Evolutionary conservation across 768 basidiomycete species (phyloP), one percentile per base, ranked within the genome.

Genomic region (Baorangia bicolor): DNA sequence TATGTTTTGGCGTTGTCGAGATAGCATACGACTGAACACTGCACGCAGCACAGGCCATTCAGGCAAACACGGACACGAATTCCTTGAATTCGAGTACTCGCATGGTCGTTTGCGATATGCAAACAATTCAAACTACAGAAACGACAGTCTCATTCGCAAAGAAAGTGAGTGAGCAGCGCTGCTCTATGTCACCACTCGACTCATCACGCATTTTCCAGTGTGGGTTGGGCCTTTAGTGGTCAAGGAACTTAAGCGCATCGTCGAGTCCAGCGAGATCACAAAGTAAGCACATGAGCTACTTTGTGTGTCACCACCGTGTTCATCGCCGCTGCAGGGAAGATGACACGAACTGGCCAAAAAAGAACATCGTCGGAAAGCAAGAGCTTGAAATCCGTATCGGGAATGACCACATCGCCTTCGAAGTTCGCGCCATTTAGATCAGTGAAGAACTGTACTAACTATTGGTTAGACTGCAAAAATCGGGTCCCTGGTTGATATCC

Each of bases 121-220:
- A 58, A 96, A 98, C 79, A 98, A 98, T 79, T 98, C 96, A 11
- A 99, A 99, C 75, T 99, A 99, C 76, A 79, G 97, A 31, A 98
- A 98, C 65, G 97, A 99, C 76, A 90, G 88, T 72, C 77, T 99
- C 46, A 98, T 99, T 70, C 85, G 96, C 58, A 98, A 98, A 91
- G 97, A 99, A 75, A 97, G 95, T 97, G 63, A 66, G 93, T 81
- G 10, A 20, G 13, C 54, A 27, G 3, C 25, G 11, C n/a, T 7
- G 2, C 5, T 50, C 7, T n/a, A 20, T 23, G n/a, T 25, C 9
- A 30, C 10, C 21, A 3, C 38, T 44, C 33, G 30, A 39, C 51
- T 44, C 46, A 42, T 50, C 8, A 25, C 25, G 30, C 51, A 42
- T 39, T 49, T 39, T 53, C 13, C 64, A 98, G 96, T 98, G 94